Evolutionary conservation across 257 asterid genomes (phyloP), one percentile per base, ranked within the genome.

Genomic region (Knoxia roxburghii): DNA sequence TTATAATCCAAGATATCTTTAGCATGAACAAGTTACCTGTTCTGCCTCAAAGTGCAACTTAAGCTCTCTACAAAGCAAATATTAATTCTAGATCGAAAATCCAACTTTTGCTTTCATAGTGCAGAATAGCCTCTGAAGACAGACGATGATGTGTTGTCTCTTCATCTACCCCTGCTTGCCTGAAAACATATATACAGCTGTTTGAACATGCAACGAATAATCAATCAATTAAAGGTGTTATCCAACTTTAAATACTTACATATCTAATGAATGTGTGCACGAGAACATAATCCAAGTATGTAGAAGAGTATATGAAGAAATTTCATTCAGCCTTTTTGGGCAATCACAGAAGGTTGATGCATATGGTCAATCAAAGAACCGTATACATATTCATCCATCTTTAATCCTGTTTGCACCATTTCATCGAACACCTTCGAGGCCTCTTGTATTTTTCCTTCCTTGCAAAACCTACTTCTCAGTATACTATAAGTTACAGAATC

Each of bases 401-500:
- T 72, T 32, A 80, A 62, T 81, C 87, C 96, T 58, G 68, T 68
- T 39, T 71, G 83, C 64, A 82, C 72, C 83, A 89, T 82, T 49
- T 65, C 71, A 75, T 84, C 89, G 80, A 88, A 86, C 71, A 87
- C 72, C 70, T 61, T 68, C 59, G 79, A 81, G 66, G 83, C 88
- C 67, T 83, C 89, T 69, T 80, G 86, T 39, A 79, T 72, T 60
- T 80, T 77, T 61, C 92, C 92, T 78, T 81, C 85, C 82, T 83
- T 84, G 76, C 79, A 76, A 66, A 87, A 66, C 49, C 83, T 82
- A 9, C 83, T 85, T 8, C 80, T 66, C 82, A 91, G 69, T n/a
- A 73, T 72, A 79, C 84, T 89, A 66, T 84, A 84, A 64, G 95
- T 83, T 67, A 85, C 86, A 67, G 84, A 73, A 79, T 91, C 98